Base-by-base conservation (phyloP, 345 rosid species). In the Passiflora organensis region DNA sequence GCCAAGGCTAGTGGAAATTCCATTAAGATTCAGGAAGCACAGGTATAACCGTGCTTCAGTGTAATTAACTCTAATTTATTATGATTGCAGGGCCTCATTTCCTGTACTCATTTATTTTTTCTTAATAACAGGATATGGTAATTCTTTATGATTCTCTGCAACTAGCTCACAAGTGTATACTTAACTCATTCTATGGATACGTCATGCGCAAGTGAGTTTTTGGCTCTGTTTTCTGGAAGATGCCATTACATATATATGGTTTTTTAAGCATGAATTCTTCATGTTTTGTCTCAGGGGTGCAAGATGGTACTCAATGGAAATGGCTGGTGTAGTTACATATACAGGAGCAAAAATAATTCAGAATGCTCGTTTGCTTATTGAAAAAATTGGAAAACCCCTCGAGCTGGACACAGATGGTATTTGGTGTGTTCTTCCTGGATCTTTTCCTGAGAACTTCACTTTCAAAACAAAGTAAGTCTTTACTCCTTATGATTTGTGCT, bases 291-390 rank as follows among this genome's bases (percentile, higher is more conserved):
- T 50, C 71, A 91, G 97, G 80, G 98, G 98, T 69, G 98, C 98
- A 69, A 86, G 98, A 76, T 88, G 98, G 98, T 91, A 88, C 76
- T 91, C 98, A 18, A 91, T 88, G 98, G 98, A 91, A 82, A 91
- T 91, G 98, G 98, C 98, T 65, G 96, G 98, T 66, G 98, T 88
- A 48, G 98, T 91, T 67, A 91, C 98, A 21, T 88, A 91, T 70
- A 91, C 96, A 56, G 98, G 98, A 64, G 98, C 96, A 68, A 91
- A 91, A 81, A 91, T 91, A 48, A 91, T 91, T 65, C 98, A 91
- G 72, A 88, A 88, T 77, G 98, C 98, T 61, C 90, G 84, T 53
- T 72, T 88, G 71, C 95, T 91, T 58, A 79, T 91, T 69, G 93
- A 91, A 54, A 82, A 81, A 77, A 91, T 91, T 71, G 98, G 98